Percentiles rank a stretch among this genome's conserved stretches.
Evolutionary conservation across 768 basidiomycete species (phyloP).

Genomic region (Leccinellum rugosiceps): DNA sequence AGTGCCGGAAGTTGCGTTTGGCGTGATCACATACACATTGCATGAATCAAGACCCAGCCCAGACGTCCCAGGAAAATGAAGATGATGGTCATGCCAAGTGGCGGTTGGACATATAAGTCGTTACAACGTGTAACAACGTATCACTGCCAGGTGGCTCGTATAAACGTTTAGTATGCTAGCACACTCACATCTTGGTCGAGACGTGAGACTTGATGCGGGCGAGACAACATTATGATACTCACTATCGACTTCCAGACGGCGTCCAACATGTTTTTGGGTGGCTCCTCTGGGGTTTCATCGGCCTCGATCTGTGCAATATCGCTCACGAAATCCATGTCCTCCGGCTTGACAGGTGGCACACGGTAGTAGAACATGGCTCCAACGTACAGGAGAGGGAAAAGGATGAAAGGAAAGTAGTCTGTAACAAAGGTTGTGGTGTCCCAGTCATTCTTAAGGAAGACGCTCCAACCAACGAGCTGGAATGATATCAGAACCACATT

Average conservation of each 20-base stretch:
- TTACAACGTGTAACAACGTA: neutral
- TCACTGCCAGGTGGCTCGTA: neutral
- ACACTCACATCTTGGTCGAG: constrained; percentile 18
- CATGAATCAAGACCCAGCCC: too few species aligned
- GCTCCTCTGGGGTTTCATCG: constrained; percentile 65
- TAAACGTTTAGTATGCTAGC: neutral
- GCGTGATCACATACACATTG: too few species aligned
- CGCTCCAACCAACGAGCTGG: constrained; percentile 47
- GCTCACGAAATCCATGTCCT: constrained; percentile 84
- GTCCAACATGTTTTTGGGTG: constrained; percentile 64
- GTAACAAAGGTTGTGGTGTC: constrained; percentile 67
- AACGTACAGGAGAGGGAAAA: constrained; percentile 76
- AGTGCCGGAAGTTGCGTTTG: too few species aligned
- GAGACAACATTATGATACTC: constrained; percentile 26
- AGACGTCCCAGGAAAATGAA: too few species aligned
- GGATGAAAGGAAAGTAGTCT: constrained; percentile 67
- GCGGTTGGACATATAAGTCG: too few species aligned
- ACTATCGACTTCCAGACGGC: constrained; percentile 82
- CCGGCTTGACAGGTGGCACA: constrained; percentile 28
- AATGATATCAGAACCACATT: constrained; percentile 28
- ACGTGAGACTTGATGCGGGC: constrained; percentile 1
- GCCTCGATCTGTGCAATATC: constrained; percentile 71
- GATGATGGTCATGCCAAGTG: too few species aligned
- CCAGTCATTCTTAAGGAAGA: constrained; percentile 57
- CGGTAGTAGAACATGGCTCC: constrained; percentile 49